A percentile compares a stretch with the other conserved stretches of the same genome.
These are phyloP conservation scores for Linnemannia hyalina DNA, from an alignment of 192 early-diverging fungal species.

Conservation along the genomic window DNA sequence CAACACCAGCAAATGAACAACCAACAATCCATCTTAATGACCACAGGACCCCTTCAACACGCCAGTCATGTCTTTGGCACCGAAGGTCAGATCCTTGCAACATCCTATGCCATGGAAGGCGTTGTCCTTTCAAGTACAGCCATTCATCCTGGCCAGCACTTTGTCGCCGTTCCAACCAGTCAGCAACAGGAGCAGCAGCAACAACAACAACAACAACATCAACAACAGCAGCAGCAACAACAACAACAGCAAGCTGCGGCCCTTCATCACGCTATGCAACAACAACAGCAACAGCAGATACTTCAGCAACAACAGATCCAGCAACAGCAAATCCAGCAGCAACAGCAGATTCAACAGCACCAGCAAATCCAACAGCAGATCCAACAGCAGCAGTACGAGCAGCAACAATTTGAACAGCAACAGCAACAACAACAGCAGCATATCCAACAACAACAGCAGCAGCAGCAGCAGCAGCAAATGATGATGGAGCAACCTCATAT, in stretches of 20 bases:
- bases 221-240: slow-evolving; percentile 17
- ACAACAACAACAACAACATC: slow-evolving; percentile 19
- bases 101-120: slow-evolving; percentile 50
- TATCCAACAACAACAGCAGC: slow-evolving; percentile 25
- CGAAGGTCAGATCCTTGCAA: slow-evolving; percentile 28
- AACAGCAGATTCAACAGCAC: slow-evolving; percentile 32
- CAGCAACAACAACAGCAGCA: slow-evolving; percentile 10
- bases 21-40: slow-evolving; percentile 34
- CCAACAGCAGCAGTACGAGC: slow-evolving; percentile 12
- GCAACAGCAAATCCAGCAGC: slow-evolving; percentile 44
- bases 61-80: slow-evolving; percentile 27
- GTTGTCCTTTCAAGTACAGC: slow-evolving; percentile 50
- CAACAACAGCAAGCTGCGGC: slow-evolving; percentile 11
- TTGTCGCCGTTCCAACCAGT: slow-evolving; percentile 47
- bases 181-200: slow-evolving; percentile 45
- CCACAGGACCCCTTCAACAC: slow-evolving; percentile 20
- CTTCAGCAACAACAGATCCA: slow-evolving; percentile 43
- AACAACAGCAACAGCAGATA: too few relatives aligned
- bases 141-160: slow-evolving; percentile 39
- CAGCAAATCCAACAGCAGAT: slow-evolving; percentile 24
- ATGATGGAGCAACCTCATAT: slow-evolving; percentile 33
- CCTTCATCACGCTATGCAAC: not conserved
- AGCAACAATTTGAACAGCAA: slow-evolving; percentile 27
- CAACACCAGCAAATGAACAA: slow-evolving; percentile 33
- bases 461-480: slow-evolving; percentile 32